Conservation (phyloP, 208 protist species). For the Tetramitus jugosus region DNA sequence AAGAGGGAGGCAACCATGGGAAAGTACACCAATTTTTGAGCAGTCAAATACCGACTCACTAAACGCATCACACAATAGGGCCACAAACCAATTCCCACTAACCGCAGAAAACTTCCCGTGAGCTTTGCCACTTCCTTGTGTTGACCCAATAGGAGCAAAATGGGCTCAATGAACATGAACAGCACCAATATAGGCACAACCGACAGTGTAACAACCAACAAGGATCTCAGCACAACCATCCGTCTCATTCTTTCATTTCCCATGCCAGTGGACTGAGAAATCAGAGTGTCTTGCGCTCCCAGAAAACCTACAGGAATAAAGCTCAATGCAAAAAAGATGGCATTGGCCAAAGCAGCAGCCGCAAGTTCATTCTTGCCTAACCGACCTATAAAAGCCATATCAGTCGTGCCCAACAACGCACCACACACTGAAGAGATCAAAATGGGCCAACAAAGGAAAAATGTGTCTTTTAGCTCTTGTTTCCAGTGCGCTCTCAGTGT, state of each 20-base stretch:
- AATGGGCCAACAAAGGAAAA: no score
- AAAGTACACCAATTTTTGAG: background rate
- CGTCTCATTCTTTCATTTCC: no score
- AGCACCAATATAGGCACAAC: background rate
- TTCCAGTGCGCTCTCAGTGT: no score
- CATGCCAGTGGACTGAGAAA: background rate
- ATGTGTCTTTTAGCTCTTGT: no score
- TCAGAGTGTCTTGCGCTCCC: background rate
- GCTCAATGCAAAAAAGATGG: background rate
- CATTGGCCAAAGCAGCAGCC: background rate
- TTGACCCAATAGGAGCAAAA: background rate
- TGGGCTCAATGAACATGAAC: background rate
- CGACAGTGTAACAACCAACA: no score
- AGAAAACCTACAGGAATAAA: background rate
- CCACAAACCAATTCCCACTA: background rate
- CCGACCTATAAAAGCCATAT: conserved; percentile 3
- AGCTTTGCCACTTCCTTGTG: background rate
- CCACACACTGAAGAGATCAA: no score
- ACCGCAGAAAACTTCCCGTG: no score
- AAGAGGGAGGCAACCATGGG: background rate
- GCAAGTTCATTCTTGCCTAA: background rate
- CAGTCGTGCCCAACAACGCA: background rate
- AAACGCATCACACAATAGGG: background rate
- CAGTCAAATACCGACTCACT: background rate
- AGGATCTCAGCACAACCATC: no score